Evolutionary conservation across 495 filamentous ascomycete genomes (phyloP).

Genomic region (Acidomyces sp.): DNA sequence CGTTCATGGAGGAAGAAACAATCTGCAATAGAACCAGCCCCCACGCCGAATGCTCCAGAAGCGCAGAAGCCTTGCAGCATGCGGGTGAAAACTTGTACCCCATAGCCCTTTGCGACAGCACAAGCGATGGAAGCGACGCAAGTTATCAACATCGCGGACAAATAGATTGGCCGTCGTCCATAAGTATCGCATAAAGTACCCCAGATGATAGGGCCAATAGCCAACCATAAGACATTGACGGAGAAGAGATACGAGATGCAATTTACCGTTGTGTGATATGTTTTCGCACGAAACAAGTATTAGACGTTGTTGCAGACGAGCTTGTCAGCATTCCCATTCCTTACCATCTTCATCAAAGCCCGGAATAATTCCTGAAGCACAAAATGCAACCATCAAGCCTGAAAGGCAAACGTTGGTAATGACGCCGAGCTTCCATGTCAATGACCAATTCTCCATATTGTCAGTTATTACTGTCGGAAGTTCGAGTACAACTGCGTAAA

Average conservation of each 20-base stretch:
- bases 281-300: not conserved
- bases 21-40: not conserved
- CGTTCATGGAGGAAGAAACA: not conserved
- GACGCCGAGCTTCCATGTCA: not conserved
- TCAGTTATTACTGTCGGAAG: no score
- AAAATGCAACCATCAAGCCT: not conserved
- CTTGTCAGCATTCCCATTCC: not conserved
- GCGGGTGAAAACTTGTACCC: not conserved
- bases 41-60: not conserved
- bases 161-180: not conserved
- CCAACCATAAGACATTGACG: slow-evolving; percentile 1
- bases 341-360: not conserved
- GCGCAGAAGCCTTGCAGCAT: slow-evolving; percentile 2
- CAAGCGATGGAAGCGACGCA: not conserved
- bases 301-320: not conserved
- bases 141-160: not conserved
- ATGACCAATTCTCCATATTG: not conserved
- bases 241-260: slow-evolving; percentile 4
- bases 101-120: slow-evolving; percentile 1
- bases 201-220: slow-evolving; percentile 2
- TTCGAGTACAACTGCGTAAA: no score
- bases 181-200: not conserved
- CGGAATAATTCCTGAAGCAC: not conserved
- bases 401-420: not conserved
- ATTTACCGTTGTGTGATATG: not conserved